Base-by-base conservation (phyloP, 2,329 filamentous ascomycete genomes). In the Ceratocystis colombiana region DNA sequence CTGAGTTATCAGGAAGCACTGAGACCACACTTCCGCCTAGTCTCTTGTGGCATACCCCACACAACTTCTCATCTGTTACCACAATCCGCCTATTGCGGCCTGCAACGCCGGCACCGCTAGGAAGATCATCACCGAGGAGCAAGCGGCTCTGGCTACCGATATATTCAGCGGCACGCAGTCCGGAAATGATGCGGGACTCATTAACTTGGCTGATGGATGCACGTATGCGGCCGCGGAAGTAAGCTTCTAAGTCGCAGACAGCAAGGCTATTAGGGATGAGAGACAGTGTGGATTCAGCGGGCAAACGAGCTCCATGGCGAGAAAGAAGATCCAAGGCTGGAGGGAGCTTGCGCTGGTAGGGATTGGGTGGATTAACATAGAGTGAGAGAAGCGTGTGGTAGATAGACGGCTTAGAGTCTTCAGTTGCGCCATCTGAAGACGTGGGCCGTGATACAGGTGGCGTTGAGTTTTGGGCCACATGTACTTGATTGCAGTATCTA, bases 371-470 rank as follows among this genome's bases (percentile, higher is more conserved):
- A 1, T 86, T 85, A 2, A 99, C 83, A 74, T 97, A 99, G 1
- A 99, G 83, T 1, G 90, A 89, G 8, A 99, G 83, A 2, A 99
- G 83, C 5, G 87, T 93, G 72, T 96, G 89, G 75, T 97, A 97
- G 72, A 97, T 96, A 12, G 91, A 93, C 7, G 86, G 84, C 46
- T 83, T 77, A 25, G 80, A 76, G 65, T 86, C 82, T 80, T 67
- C 67, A 25, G 15, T 77, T 2, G 78, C 73, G 17, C 73, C 73
- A 17, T 74, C 72, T 8, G 71, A 70, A 12, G 72, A 70, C 68
- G 77, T 70, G 69, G 71, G 53, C 41, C 74, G 74, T 20, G 77
- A 73, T 45, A 75, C 70, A 12, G 73, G 70, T 6, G 75, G 70
- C 12, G 78, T 73, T 37, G 61, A 7, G 15, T 82, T 81, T 71